Percentiles rank a stretch among this genome's conserved stretches.
These are phyloP conservation scores for Macrophomina tecta DNA, from an alignment of 2,329 filamentous ascomycete species.

Conservation along the genomic window DNA sequence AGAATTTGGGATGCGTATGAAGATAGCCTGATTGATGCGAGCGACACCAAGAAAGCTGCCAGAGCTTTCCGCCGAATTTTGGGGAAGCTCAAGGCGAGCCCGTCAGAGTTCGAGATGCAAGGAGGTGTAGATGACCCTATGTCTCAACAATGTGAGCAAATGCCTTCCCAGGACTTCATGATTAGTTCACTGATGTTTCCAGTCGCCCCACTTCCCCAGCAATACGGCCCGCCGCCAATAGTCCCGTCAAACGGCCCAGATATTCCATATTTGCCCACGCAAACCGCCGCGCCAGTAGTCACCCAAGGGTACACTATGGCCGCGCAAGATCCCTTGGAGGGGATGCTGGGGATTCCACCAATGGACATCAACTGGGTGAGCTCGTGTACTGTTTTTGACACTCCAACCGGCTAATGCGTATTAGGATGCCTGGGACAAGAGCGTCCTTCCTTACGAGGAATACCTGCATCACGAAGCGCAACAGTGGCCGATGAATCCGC, in stretches of 20 bases:
- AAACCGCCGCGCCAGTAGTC: not conserved
- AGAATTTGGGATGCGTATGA: conserved; percentile 26
- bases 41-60: conserved; percentile 21
- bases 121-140: not conserved
- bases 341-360: conserved; percentile 28
- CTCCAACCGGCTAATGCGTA: not conserved
- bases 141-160: conserved; percentile 13
- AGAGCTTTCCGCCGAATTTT: conserved; percentile 23
- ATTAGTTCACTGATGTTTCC: not conserved
- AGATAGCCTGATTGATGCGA: conserved; percentile 23
- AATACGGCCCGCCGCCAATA: conserved; percentile 5
- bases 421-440: conserved; percentile 26
- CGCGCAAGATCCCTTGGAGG: conserved; percentile 9
- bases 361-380: conserved; percentile 28
- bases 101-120: conserved; percentile 7
- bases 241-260: conserved; percentile 16
- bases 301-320: conserved; percentile 9
- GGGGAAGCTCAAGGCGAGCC: conserved; percentile 9
- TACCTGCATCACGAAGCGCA: conserved; percentile 20
- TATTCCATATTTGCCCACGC: conserved; percentile 15
- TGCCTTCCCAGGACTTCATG: too few species aligned
- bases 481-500: conserved; percentile 16
- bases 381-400: not conserved
- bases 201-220: conserved; percentile 6
- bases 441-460: conserved; percentile 20